These are phyloP conservation scores for Sporobolomyces pararoseus DNA, from an alignment of 768 basidiomycete genomes.

Conservation along the genomic window DNA sequence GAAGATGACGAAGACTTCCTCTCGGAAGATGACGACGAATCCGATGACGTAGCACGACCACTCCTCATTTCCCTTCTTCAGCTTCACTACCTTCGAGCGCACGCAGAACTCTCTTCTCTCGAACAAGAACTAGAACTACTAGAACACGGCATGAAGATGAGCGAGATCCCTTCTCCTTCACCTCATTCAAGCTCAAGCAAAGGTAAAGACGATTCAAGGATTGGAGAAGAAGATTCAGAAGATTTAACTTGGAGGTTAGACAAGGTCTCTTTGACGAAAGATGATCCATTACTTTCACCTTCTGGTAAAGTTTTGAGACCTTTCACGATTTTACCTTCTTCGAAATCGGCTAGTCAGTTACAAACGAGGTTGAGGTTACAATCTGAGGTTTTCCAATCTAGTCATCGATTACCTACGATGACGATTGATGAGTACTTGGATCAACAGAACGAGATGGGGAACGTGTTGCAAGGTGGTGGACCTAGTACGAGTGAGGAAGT, in stretches of 20 bases:
- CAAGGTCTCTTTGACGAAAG: not conserved
- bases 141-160: conserved; percentile 66
- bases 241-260: conserved; percentile 44
- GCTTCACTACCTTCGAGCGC: conserved; percentile 42
- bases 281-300: conserved; percentile 25
- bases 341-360: conserved; percentile 45
- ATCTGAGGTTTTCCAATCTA: conserved; percentile 75
- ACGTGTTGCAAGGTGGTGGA: conserved; percentile 84
- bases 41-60: conserved; percentile 40
- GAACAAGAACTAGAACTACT: conserved; percentile 43
- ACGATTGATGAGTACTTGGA: conserved; percentile 89
- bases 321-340: conserved; percentile 82
- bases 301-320: conserved; percentile 70
- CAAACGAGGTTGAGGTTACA: conserved; percentile 68
- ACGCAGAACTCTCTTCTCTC: conserved; percentile 42
- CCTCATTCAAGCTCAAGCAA: conserved; percentile 49
- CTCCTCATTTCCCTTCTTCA: conserved; percentile 40
- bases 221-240: conserved; percentile 65
- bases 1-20: conserved; percentile 33
- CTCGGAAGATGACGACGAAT: conserved; percentile 32
- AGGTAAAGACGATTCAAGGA: conserved; percentile 52
- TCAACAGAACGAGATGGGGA: conserved; percentile 75
- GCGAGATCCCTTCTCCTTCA: conserved; percentile 48
- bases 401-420: conserved; percentile 87
- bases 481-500: conserved; percentile 52